Evolutionary conservation across 1,139 yeast genomes (phyloP), one percentile per base, ranked within the genome.

Genomic region (Lodderomyces jiufengensis): DNA sequence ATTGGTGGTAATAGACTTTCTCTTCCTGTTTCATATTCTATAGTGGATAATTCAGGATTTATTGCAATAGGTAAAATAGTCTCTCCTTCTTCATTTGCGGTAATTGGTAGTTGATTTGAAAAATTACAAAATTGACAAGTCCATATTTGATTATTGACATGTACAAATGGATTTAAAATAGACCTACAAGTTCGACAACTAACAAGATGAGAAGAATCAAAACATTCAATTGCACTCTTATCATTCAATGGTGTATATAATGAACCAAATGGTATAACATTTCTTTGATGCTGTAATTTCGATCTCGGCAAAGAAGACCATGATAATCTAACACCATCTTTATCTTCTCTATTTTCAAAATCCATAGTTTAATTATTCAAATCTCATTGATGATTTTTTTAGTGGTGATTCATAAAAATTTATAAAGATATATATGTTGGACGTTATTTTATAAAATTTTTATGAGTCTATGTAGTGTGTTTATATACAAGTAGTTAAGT

Each of bases 241-340:
- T 66, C 70, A 51, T 76, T 74, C 43, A 83, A 56, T 2, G 94
- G 94, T 4, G 85, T 80, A 51, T 80, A 82, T 42, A 81, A 51
- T 23, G 84, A 68, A 0, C 84, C 81, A 38, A 80, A 54, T 1
- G 90, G 90, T 7, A 81, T 69, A 1, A 77, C 70, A 35, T 78
- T 70, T 33, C 82, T 58, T 21, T 74, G 67, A 37, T 80, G 78
- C 40, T 80, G 84, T 31, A 74, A 65, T 47, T 72, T 72, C 9
- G 82, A 70, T 27, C 76, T 63, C 10, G 92, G 88, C 37, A 92
- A 70, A 33, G 78, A 76, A 59, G 86, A 90, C 96, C 97, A 92
- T 16, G 96, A 76, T 58, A 85, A 77, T 48, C 97, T 78, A 33
- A 88, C 80, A 38, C 97, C 98, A 55, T 90, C 95, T 40, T 64